Percentiles rank a stretch among this genome's conserved stretches.
phyloP scores from a whole-genome alignment of 2,329 filamentous ascomycete genomes.

The Aspergillus sp. region DNA sequence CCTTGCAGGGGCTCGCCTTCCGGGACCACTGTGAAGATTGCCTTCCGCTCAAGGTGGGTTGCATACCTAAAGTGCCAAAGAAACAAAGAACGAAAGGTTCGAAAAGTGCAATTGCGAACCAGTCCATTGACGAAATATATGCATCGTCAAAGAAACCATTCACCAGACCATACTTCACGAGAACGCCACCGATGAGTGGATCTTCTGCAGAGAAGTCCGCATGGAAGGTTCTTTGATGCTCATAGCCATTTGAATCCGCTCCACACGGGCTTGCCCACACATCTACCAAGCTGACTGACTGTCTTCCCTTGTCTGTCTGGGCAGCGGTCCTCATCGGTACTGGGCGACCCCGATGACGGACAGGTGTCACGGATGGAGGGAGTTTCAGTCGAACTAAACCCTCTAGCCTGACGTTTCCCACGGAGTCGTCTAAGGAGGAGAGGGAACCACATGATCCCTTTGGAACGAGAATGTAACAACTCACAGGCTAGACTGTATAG shows the following conservation, averaged over 20 bases:
- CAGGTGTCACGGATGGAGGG: conserved; percentile 15
- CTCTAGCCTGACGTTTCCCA: background rate
- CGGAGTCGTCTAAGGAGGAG: conserved; percentile 14
- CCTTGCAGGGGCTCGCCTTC: background rate
- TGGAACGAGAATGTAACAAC: conserved; percentile 6
- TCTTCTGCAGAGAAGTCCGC: conserved; percentile 32
- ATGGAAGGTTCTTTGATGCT: conserved; percentile 29
- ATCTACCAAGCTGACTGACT: conserved; percentile 1
- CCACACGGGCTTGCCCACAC: conserved; percentile 8
- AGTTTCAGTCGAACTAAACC: conserved; percentile 9
- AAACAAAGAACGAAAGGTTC: background rate
- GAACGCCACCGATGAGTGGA: conserved; percentile 19
- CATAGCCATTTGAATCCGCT: conserved; percentile 1
- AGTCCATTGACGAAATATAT: background rate
- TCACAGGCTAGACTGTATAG: background rate
- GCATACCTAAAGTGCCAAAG: background rate
- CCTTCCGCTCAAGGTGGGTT: conserved; percentile 4
- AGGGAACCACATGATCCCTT: conserved; percentile 4
- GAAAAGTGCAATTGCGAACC: background rate
- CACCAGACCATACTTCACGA: conserved; percentile 1
- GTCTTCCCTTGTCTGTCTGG: background rate
- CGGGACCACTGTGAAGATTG: background rate
- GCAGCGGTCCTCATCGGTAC: conserved; percentile 16
- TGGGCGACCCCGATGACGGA: conserved; percentile 9
- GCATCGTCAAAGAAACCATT: conserved; percentile 3